Evolutionary conservation across 345 rosid species (phyloP).

Genomic region (Gynandropsis gynandra): DNA sequence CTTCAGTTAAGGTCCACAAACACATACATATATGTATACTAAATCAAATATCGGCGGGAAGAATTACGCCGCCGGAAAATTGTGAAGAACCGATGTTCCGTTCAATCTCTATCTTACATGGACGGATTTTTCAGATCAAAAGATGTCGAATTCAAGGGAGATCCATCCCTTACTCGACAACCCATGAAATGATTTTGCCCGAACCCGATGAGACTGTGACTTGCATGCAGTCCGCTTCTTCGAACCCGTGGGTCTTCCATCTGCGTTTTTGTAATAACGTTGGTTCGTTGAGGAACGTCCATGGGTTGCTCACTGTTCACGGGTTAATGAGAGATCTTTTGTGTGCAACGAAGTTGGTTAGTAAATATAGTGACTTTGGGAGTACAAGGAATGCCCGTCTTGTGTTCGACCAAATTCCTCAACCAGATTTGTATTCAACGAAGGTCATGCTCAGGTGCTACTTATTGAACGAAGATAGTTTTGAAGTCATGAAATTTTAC

Average conservation of each 20-base stretch:
- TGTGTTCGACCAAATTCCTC: constrained; percentile 57
- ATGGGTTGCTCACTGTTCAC: constrained; percentile 35
- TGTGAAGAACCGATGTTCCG: constrained; percentile 16
- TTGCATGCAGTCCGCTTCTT: constrained; percentile 15
- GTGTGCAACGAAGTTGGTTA: constrained; percentile 51
- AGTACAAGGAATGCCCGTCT: constrained; percentile 44
- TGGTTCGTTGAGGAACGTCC: constrained; percentile 37
- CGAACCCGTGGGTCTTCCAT: constrained; percentile 35
- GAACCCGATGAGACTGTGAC: constrained; percentile 16
- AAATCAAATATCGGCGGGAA: constrained; percentile 21
- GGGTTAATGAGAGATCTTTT: constrained; percentile 40
- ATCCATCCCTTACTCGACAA: constrained; percentile 15
- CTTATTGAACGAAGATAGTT: constrained; percentile 35
- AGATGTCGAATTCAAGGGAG: constrained; percentile 23
- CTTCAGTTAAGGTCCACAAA: too few species aligned
- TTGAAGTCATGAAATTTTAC: constrained; percentile 36
- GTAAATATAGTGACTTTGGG: constrained; percentile 55
- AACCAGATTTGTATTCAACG: constrained; percentile 58
- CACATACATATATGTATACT: not conserved
- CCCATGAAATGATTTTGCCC: not conserved
- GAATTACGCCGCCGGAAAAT: constrained; percentile 14
- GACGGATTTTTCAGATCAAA: constrained; percentile 8
- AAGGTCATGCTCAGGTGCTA: constrained; percentile 77
- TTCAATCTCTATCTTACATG: constrained; percentile 14
- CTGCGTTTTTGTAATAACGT: constrained; percentile 42